Base-by-base conservation (phyloP, 495 filamentous ascomycete species). In the Physcia stellaris region DNA sequence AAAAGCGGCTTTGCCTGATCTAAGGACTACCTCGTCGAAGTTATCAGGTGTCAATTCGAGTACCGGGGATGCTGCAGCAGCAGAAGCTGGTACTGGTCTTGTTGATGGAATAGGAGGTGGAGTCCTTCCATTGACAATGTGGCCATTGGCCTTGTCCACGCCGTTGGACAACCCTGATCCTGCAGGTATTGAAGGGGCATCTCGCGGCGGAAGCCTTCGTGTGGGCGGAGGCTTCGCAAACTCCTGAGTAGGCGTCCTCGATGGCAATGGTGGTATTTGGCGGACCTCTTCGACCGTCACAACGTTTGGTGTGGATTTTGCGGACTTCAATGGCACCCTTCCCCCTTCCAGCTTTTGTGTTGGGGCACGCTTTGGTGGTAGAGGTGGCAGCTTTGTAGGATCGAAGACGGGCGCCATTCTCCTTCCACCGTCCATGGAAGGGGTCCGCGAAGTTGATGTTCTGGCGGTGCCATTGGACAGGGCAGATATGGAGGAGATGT, bases 381-480 rank as follows among this genome's bases (percentile, higher is more conserved):
- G 45, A 7, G 57, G 52, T 30, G 66, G 66, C 23, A 69, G 47
- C 2, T 61, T 57, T 6, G 57, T 41, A 33, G 55, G 60, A 15
- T 61, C 62, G 56, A 63, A 71, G 34, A 62, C 57, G 10, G 67
- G 67, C 17, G 55, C 51, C 29, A 46, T 43, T 4, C 51, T 40
- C 11, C 64, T 61, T 19, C 58, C 56, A 27, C 54, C 52, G 28
- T 63, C 58, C 12, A 57, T 46, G 10, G 62, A 64, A 23, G 56
- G 55, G 16, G 54, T 46, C 23, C 58, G 57, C 26, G 56, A 41
- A 2, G 44, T 54, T n/a, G 46, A 46, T 9, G 55, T 46, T 24
- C 51, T 60, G 11, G 56, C 55, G 5, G 58, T 49, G 1, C 46
- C 52, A 22, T 58, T 59, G 2, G 64, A 62, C n/a, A 58, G 52